phyloP scores from a whole-genome alignment of 129 eudicot genomes.

The Mikania micrantha region DNA sequence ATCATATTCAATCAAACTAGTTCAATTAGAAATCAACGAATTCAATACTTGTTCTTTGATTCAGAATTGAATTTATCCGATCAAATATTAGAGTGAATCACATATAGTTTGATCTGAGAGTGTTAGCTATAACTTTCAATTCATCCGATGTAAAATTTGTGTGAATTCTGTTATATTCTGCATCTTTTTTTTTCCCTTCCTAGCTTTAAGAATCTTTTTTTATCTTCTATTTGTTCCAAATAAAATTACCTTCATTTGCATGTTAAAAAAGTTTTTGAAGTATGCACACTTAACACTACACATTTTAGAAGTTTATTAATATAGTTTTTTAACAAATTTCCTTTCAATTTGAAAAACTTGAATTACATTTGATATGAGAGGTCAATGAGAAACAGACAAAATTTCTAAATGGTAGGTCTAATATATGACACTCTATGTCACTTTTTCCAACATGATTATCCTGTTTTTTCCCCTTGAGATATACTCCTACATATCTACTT shows the following conservation, averaged over 20 bases:
- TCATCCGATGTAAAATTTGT: no score
- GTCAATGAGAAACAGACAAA: slow-evolving; percentile 34
- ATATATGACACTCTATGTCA: slow-evolving; percentile 29
- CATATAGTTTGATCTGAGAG: no score
- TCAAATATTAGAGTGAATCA: no score
- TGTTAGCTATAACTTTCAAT: no score
- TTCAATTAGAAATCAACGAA: no score
- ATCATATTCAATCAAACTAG: no score
- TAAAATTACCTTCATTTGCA: not conserved
- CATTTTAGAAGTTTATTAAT: not conserved
- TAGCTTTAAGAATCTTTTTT: not conserved
- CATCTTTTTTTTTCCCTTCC: no score
- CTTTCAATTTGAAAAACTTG: not conserved
- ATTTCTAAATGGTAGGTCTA: slow-evolving; percentile 45
- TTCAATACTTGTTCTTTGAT: no score
- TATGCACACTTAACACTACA: not conserved
- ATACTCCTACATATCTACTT: slow-evolving; percentile 31
- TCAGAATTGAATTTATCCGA: no score
- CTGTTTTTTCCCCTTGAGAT: slow-evolving; percentile 37
- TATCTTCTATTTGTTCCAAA: not conserved
- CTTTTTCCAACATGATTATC: slow-evolving; percentile 42
- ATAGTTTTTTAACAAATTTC: not conserved
- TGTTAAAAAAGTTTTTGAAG: not conserved
- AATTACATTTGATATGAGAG: slow-evolving; percentile 4
- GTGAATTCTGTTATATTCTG: no score